Conservation (phyloP, 345 rosid genomes). For the Noccaea caerulescens region DNA sequence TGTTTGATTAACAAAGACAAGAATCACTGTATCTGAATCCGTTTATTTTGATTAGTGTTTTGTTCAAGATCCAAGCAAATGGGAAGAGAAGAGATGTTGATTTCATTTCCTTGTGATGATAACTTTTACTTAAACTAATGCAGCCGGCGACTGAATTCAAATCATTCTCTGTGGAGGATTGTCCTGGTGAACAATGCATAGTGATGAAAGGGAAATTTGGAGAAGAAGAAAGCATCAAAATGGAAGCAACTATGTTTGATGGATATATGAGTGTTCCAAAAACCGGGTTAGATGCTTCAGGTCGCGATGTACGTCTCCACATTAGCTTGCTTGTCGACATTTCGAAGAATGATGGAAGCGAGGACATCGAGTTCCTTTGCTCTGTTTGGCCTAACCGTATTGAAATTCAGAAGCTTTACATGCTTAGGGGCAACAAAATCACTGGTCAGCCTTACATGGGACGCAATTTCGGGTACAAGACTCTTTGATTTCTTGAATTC, state of each 20-base stretch:
- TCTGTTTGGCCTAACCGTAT: conserved; percentile 73
- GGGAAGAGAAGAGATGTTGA: conserved; percentile 6
- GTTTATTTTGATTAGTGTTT: background rate
- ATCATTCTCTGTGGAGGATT: conserved; percentile 62
- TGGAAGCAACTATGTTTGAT: conserved; percentile 74
- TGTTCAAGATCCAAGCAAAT: conserved; percentile 23
- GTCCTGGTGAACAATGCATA: conserved; percentile 60
- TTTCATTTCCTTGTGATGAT: background rate
- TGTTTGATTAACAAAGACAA: background rate
- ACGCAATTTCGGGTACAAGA: conserved; percentile 59
- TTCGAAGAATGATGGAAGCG: conserved; percentile 49
- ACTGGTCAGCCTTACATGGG: conserved; percentile 59
- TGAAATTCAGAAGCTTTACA: conserved; percentile 62
- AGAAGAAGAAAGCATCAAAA: conserved; percentile 52
- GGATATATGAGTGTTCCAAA: conserved; percentile 55
- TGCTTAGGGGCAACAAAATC: conserved; percentile 44
- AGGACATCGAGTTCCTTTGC: conserved; percentile 57
- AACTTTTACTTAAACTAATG: conserved; percentile 13
- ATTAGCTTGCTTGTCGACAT: conserved; percentile 62
- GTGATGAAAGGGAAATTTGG: conserved; percentile 54
- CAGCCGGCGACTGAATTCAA: conserved; percentile 59
- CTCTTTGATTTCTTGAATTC: conserved; percentile 4
- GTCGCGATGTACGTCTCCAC: conserved; percentile 56
- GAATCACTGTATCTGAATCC: background rate
- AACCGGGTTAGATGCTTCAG: conserved; percentile 54